Conservation (phyloP, 1,284 basidiomycete genomes). For the Leccinum fallax region DNA sequence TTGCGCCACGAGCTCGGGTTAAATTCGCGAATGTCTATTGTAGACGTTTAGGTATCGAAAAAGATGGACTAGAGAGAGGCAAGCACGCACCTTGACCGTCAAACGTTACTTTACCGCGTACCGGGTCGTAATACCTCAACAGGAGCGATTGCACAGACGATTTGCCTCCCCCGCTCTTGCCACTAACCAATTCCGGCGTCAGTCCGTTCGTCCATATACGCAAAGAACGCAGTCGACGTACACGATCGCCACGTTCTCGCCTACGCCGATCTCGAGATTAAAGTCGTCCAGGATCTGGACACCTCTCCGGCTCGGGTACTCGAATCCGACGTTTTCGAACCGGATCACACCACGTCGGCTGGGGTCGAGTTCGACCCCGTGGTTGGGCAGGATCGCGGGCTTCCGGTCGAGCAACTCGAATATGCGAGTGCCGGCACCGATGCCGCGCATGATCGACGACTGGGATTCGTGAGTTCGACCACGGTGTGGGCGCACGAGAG, state of each 20-base stretch:
- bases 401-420: constrained; percentile 34
- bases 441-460: constrained; percentile 86
- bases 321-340: constrained; percentile 83
- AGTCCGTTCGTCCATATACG: no score
- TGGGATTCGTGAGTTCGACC: constrained; percentile 30
- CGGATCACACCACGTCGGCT: constrained; percentile 66
- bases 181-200: no score
- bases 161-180: background rate
- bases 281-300: no score
- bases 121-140: no score
- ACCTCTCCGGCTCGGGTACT: constrained; percentile 40
- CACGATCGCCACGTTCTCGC: constrained; percentile 33
- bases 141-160: no score
- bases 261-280: no score
- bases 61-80: background rate
- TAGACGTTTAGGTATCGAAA: background rate
- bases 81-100: constrained; percentile 73
- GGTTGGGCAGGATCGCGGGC: no score
- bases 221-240: no score
- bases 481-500: background rate
- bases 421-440: constrained; percentile 91
- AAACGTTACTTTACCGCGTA: constrained; percentile 26
- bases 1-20: constrained; percentile 83
- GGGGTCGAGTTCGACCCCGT: constrained; percentile 27
- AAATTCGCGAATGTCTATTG: constrained; percentile 77